Percentiles rank a stretch among this genome's conserved stretches.
Conservation (phyloP, 106 monocot species). For the Apostasia shenzhenica region DNA sequence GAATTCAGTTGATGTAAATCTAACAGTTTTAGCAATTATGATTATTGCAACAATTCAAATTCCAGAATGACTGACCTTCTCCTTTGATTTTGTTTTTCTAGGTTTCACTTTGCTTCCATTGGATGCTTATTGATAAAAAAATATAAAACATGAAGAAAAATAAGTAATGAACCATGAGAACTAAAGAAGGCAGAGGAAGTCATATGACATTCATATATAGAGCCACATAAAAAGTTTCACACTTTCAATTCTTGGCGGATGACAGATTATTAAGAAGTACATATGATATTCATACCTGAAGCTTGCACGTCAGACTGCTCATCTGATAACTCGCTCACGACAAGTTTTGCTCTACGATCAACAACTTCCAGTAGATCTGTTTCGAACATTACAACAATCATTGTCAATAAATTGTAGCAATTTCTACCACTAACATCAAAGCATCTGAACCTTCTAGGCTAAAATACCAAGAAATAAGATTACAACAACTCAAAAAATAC, state of each 20-base stretch:
- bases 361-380: conserved; percentile 91
- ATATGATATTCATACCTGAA: conserved; percentile 47
- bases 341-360: conserved; percentile 93
- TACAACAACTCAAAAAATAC: not conserved
- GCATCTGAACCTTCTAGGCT: not conserved
- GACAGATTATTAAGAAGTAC: not conserved
- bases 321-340: conserved; percentile 70
- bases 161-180: not conserved
- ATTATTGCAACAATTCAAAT: not conserved
- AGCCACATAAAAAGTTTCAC: not conserved
- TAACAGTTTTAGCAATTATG: not conserved
- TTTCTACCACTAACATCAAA: conserved; percentile 2
- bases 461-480: not conserved
- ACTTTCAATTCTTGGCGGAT: too few species aligned
- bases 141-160: conserved; percentile 4
- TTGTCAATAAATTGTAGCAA: not conserved
- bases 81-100: conserved; percentile 37
- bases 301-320: conserved; percentile 55
- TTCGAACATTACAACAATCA: not conserved
- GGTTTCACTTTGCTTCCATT: conserved; percentile 43
- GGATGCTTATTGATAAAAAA: conserved; percentile 29
- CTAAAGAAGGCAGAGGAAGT: not conserved
- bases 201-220: not conserved
- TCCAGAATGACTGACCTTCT: conserved; percentile 29
- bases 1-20: not conserved